These are phyloP conservation scores for Helianthus annuus DNA, from an alignment of 129 eudicot genomes.

Conservation along the genomic window HanXRQr2.0-SUNRISE NC_035439.2:148494965-148495464, in stretches of 20 bases:
- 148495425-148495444: constrained; percentile 48
- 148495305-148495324: constrained; percentile 80
- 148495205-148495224: constrained; percentile 54
- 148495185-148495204: constrained; percentile 66
- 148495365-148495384: background rate
- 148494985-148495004: background rate
- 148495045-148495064: constrained; percentile 90
- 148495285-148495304: constrained; percentile 84
- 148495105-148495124: constrained; percentile 50
- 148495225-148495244: constrained; percentile 72
- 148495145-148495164: constrained; percentile 66
- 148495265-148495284: constrained; percentile 65
- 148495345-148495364: constrained; percentile 58
- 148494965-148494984: too few species aligned
- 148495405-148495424: background rate
- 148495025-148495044: constrained; percentile 85
- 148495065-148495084: constrained; percentile 74
- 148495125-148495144: constrained; percentile 78
- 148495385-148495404: background rate
- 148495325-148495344: constrained; percentile 66
- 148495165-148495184: constrained; percentile 72
- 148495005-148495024: too few species aligned
- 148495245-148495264: constrained; percentile 54
- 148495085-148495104: constrained; percentile 83
- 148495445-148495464: constrained; percentile 38